Percentiles rank a stretch among this genome's conserved stretches.
Conservation (phyloP, 2,329 filamentous ascomycete species). For the Aspergillus costaricaensis region DNA sequence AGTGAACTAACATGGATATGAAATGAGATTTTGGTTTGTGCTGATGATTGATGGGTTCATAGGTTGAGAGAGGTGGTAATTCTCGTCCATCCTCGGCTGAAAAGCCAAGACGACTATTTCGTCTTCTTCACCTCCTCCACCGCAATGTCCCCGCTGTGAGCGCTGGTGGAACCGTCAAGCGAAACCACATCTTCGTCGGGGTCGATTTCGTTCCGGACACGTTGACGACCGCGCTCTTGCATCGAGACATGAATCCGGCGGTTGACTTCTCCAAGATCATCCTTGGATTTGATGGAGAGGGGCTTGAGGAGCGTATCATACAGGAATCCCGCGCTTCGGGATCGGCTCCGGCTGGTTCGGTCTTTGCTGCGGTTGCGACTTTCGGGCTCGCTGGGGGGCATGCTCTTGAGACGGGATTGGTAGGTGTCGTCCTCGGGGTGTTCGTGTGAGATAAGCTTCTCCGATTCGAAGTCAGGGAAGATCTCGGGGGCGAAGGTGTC, state of each 20-base stretch:
- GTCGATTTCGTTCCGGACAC: slow-evolving; percentile 19
- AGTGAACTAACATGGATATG: background rate
- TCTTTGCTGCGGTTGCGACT: slow-evolving; percentile 19
- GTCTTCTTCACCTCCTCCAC: slow-evolving; percentile 11
- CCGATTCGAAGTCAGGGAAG: slow-evolving; percentile 90
- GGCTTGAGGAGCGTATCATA: slow-evolving; percentile 17
- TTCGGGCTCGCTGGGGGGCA: slow-evolving; percentile 19
- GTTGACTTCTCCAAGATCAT: slow-evolving; percentile 20
- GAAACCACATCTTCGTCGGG: slow-evolving; percentile 12
- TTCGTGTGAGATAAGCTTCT: slow-evolving; percentile 79
- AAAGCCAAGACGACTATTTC: background rate
- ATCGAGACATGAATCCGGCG: slow-evolving; percentile 22
- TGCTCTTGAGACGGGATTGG: slow-evolving; percentile 24
- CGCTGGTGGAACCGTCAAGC: slow-evolving; percentile 5
- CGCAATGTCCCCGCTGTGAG: slow-evolving; percentile 2
- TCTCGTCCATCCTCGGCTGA: no score
- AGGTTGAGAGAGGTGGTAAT: background rate
- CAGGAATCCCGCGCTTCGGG: slow-evolving; percentile 13
- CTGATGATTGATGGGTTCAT: background rate
- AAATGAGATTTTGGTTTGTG: background rate
- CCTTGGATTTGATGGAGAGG: slow-evolving; percentile 20
- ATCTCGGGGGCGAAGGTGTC: slow-evolving; percentile 94
- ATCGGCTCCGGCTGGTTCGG: slow-evolving; percentile 19
- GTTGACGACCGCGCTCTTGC: slow-evolving; percentile 23
- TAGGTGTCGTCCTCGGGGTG: slow-evolving; percentile 37